These are phyloP conservation scores for Albizia julibrissin DNA, from an alignment of 306 rosid genomes.

Conservation along the genomic window DNA sequence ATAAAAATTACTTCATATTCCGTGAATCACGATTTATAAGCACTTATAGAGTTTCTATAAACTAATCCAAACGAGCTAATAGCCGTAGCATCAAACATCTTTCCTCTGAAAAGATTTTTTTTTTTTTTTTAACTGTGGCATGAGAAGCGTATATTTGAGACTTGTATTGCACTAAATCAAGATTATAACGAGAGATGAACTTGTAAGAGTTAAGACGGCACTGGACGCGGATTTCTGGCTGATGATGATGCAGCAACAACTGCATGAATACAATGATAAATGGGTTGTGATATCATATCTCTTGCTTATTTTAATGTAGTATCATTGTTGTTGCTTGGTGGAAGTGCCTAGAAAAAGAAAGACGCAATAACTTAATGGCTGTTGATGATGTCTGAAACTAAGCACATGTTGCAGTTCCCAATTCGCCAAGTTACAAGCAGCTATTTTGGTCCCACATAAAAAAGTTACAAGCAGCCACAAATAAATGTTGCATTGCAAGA, in stretches of 20 bases:
- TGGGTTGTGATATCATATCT: not conserved
- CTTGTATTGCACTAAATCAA: not conserved
- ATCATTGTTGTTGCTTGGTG: not conserved
- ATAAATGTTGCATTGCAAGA: not conserved
- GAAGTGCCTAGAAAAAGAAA: not conserved
- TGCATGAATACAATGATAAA: not conserved
- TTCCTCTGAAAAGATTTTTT: not conserved
- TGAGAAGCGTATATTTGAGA: not conserved
- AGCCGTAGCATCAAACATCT: not conserved
- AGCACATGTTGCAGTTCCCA: not conserved
- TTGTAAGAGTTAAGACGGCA: not conserved
- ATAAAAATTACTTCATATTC: too few species aligned
- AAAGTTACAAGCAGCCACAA: not conserved
- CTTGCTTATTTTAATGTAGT: not conserved
- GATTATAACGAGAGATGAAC: not conserved
- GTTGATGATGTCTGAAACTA: not conserved
- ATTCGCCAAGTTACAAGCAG: not conserved
- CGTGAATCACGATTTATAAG: too few species aligned
- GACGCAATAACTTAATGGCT: not conserved
- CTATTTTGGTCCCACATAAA: not conserved
- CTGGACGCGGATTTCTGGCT: not conserved
- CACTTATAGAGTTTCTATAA: too few species aligned
- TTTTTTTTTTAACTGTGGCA: not conserved
- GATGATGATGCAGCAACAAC: slow-evolving; percentile 2
- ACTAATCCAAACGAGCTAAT: too few species aligned